Base-by-base conservation (phyloP, 1,284 basidiomycete genomes). In the Lentinula novae-zelandiae region DNA sequence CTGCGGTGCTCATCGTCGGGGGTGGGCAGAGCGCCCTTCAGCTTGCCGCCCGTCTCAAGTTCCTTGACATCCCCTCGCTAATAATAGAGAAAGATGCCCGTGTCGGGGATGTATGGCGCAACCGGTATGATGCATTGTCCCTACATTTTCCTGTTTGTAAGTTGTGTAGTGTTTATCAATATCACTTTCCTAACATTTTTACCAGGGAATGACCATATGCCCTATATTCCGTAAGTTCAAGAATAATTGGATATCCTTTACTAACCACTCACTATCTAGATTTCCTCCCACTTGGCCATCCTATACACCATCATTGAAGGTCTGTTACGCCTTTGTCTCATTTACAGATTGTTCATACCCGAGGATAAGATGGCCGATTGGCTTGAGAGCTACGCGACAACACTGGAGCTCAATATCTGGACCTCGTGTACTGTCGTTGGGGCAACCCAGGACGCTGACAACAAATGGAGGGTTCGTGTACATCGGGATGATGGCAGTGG, bases 381-480 rank as follows among this genome's bases (percentile, higher is more conserved):
- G 85, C 76, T 90, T 15, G 86, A 90, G 69, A 72, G 74, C 53
- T 91, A 89, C 68, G 87, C 83, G 2, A 78, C 85, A 36, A 70
- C 79, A 0, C 73, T 90, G 64, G 87, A 90, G 63, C 73, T 90
- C 33, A 83, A 89, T 71, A 76, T 86, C 27, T 90, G 88, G 87
- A 84, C 81, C 2, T 80, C 82, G 5, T 76, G 84, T 1, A 79
- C 73, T 0, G 76, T 87, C 13, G 70, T 70, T 2, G 72, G 70
- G 34, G 79, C 83, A 7, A 67, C 68, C 3, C 82, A 82, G 61
- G 77, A 83, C 62, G 71, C 74, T 17, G 68, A 70, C n/a, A 79
- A 76, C 10, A 76, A 77, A 59, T 90, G 86, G 87, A 70, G 77
- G 17, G 81, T 89, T 27, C 76, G 69, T 15, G 77, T 89, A 27